phyloP scores from a whole-genome alignment of 257 asterid species.

The Nicotiana benthamiana region DNA sequence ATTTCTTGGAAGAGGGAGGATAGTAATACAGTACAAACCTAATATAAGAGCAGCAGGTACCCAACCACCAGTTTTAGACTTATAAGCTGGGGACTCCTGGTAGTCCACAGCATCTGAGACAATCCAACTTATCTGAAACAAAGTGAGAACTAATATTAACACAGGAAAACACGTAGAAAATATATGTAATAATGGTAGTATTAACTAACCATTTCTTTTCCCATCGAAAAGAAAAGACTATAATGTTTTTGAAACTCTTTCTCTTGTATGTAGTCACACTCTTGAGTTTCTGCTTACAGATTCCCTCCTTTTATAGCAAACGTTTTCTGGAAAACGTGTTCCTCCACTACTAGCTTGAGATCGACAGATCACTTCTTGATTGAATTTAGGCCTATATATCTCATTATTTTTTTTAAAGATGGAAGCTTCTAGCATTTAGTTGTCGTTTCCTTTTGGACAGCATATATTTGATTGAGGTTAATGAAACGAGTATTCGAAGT shows the following conservation, averaged over 20 bases:
- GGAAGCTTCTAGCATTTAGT: conserved; percentile 41
- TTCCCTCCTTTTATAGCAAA: conserved; percentile 36
- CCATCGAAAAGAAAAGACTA: neutral
- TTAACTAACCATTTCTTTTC: neutral
- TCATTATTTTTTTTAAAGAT: conserved; percentile 10
- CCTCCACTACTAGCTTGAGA: conserved; percentile 29
- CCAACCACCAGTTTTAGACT: conserved; percentile 84
- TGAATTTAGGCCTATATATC: conserved; percentile 30
- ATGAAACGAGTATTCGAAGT: no score
- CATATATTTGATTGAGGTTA: neutral
- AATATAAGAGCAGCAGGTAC: conserved; percentile 73
- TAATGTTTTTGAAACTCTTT: neutral
- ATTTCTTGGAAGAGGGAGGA: no score
- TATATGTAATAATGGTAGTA: neutral
- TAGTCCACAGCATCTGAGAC: conserved; percentile 65
- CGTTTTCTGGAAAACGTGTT: conserved; percentile 11
- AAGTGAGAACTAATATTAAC: neutral
- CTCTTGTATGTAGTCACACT: conserved; percentile 1
- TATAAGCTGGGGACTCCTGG: conserved; percentile 67
- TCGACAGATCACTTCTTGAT: conserved; percentile 26
- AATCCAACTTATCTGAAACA: conserved; percentile 26
- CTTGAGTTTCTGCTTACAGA: conserved; percentile 15
- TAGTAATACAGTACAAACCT: conserved; percentile 33
- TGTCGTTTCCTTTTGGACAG: conserved; percentile 11
- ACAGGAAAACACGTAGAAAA: neutral